Base-by-base conservation (phyloP, 768 basidiomycete species). In the Cyathus striatus region DNA sequence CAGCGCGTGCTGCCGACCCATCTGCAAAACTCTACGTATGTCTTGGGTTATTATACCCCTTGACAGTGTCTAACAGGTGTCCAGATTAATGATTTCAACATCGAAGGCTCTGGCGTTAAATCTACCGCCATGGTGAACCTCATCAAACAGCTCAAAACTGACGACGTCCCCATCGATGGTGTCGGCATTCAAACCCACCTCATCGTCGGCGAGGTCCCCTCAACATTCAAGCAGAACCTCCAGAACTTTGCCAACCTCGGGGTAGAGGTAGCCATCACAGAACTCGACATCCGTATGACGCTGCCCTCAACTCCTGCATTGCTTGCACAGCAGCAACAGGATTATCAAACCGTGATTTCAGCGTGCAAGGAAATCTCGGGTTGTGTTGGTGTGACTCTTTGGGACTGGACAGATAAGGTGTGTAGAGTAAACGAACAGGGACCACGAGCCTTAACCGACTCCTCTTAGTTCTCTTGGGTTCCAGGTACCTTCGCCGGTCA, bases 261-360 rank as follows among this genome's bases (percentile, higher is more conserved):
- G 2, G 64, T 83, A 25, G 81, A 83, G 47, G 74, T 81, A 23
- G 80, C 79, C 4, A 72, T 82, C 47, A 83, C 81, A 1, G 81
- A 82, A 54, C 66, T 83, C 26, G 81, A 83, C 50, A 76, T 76
- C 51, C 65, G 80, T 36, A 76, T 80, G 66, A 68, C 66, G 13
- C 63, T 77, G 6, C 79, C 79, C 16, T 66, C 63, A 6, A 79
- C 77, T 1, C 47, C 56, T 4, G 69, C 69, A 2, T 55, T 70
- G 23, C 61, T 76, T n/a, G 65, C 60, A 26, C 76, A 79, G 53
- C 79, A 83, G 53, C 61, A 71, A 52, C 64, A 62, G 47, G 79
- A 83, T 51, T 83, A 79, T 49, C 60, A 70, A 57, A 68, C 65
- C 21, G 72, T 81, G 32, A 66, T 81, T 37, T 47, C 55, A 5